Conservation (phyloP, 306 rosid species). For the Quercus rubra region DNA sequence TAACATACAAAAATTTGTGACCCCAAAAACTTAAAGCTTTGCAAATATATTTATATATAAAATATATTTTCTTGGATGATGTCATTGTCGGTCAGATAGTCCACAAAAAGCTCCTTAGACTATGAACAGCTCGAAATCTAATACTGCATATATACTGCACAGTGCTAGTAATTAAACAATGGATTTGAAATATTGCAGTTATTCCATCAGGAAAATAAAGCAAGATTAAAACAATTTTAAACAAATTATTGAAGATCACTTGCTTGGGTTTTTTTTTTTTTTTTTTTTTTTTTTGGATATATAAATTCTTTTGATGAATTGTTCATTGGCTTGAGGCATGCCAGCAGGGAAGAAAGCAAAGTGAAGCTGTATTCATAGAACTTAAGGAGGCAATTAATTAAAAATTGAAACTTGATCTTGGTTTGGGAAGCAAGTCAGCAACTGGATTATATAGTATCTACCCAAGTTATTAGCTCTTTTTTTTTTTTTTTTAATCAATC, state of each 20-base stretch:
- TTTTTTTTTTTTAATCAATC: background rate
- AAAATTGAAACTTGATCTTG: too few relatives aligned
- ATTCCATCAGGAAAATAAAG: background rate
- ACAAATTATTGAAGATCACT: background rate
- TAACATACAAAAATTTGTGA: background rate
- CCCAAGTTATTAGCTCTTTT: background rate
- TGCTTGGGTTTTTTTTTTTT: background rate
- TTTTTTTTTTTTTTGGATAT: background rate
- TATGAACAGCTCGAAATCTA: background rate
- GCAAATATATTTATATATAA: background rate
- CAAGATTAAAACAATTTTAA: too few relatives aligned
- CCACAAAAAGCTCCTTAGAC: background rate
- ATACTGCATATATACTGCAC: too few relatives aligned
- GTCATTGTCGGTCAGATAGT: background rate
- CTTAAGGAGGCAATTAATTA: too few relatives aligned
- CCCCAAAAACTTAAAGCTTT: too few relatives aligned
- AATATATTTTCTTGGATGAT: background rate
- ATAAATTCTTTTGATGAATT: background rate
- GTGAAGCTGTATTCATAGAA: background rate
- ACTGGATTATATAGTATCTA: background rate
- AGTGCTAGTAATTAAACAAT: background rate
- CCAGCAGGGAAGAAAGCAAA: background rate
- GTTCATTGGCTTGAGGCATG: background rate
- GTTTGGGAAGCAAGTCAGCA: background rate
- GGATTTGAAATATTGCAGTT: background rate